Evolutionary conservation across 2,329 filamentous ascomycete genomes (phyloP), one percentile per base, ranked within the genome.

Genomic region (Talaromyces sp.): DNA sequence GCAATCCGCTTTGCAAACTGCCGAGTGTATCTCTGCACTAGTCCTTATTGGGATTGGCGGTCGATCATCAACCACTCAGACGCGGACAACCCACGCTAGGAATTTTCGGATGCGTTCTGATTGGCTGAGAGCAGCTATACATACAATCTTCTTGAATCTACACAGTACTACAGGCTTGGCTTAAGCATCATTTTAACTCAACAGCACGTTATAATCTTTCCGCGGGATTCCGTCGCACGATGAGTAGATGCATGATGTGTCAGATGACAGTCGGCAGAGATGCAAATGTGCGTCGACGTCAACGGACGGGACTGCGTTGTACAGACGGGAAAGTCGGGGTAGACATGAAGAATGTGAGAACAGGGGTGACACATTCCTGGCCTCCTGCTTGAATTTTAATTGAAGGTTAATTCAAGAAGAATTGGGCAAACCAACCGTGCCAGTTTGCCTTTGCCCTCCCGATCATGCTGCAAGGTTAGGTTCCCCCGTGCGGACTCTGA

Each of bases 1-100:
- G 24, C 10, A 47, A 45, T 60, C 57, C 10, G 19, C 39, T 59
- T 14, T 19, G 52, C n/a, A 31, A 19, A 19, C 49, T 54, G 50
- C 50, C 50, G 50, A 54, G 10, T 54, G 2, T 16, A 31, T 10
- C 19, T 0, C 2, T 0, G n/a, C 31, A 19, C 31, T 54, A 54
- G 50, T 22, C n/a, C 6, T 8, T 2, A 33, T 31, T 10, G 0
- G 8, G 56, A 14, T 35, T 62, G 43, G 47, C 24, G 33, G 60
- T 62, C 60, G 60, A 62, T 62, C 60, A 19, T 19, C 31, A 33
- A 16, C 60, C 35, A 50, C 33, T 14, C 41, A 47, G 19, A 31
- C 16, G 5, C 45, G 9, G 19, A 31, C 33, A 31, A 27, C 8
- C 7, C 1, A 37, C 31, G 31, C 31, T 52, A 35, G 31, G 50